Conservation (phyloP, 73 alveolate genomes). For the Uronychia setigera region DNA sequence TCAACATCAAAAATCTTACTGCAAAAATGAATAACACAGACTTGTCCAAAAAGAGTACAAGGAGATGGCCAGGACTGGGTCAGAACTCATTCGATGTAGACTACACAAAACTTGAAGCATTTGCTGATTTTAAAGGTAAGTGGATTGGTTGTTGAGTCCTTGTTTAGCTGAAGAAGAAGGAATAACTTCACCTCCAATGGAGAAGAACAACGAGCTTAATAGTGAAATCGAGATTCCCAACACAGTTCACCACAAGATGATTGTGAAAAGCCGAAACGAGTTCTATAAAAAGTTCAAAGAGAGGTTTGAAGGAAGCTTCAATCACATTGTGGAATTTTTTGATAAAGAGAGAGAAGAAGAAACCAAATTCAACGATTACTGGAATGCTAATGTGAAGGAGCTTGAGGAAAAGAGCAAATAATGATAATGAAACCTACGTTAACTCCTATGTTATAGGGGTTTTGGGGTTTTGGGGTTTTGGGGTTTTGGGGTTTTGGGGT, state of each 20-base stretch:
- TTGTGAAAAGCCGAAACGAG: slow-evolving; percentile 46
- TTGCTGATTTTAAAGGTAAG: not conserved
- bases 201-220: slow-evolving; percentile 37
- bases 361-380: slow-evolving; percentile 37
- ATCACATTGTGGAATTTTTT: slow-evolving; percentile 28
- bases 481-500: slow-evolving; percentile 59
- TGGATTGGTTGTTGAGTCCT: slow-evolving; percentile 4
- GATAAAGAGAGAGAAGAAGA: slow-evolving; percentile 56
- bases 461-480: slow-evolving; percentile 11
- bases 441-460: not conserved
- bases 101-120: slow-evolving; percentile 3
- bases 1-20: slow-evolving; percentile 59
- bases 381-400: slow-evolving; percentile 57
- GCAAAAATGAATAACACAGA: slow-evolving; percentile 46
- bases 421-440: not conserved
- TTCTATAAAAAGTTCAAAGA: slow-evolving; percentile 27
- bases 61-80: slow-evolving; percentile 64
- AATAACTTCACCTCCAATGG: not conserved
- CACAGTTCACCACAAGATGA: slow-evolving; percentile 53
- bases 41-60: slow-evolving; percentile 36
- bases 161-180: slow-evolving; percentile 11
- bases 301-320: slow-evolving; percentile 37
- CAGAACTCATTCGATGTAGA: slow-evolving; percentile 50
- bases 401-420: slow-evolving; percentile 17
- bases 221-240: slow-evolving; percentile 47